Evolutionary conservation across 2,329 filamentous ascomycete genomes (phyloP).

Genomic region (Coniochaeta sp.): DNA sequence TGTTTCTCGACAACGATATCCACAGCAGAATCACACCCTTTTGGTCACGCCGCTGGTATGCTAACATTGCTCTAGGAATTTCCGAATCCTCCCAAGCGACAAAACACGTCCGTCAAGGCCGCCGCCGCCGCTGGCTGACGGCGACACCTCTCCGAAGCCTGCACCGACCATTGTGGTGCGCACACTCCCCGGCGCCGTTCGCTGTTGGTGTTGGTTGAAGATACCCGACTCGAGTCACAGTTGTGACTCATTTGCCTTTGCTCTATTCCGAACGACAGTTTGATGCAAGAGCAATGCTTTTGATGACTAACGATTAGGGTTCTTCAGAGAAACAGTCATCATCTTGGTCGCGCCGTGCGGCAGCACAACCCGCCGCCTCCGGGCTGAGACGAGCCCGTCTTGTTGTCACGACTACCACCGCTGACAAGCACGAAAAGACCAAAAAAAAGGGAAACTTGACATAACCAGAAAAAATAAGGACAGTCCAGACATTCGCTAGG

Average conservation of each 20-base stretch:
- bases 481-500: background rate
- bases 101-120: background rate
- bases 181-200: background rate
- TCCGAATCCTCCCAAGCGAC: constrained; percentile 1
- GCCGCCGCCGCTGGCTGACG: constrained; percentile 1
- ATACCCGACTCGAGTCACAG: background rate
- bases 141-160: background rate
- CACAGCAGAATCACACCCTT: background rate
- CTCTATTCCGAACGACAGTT: constrained; percentile 2
- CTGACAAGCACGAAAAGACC: background rate
- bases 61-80: background rate
- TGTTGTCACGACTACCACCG: background rate
- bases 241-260: background rate
- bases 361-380: background rate
- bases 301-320: background rate
- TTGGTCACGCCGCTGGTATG: background rate
- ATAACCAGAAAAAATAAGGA: background rate
- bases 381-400: background rate
- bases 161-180: background rate
- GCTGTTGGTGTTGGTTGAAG: background rate
- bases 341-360: background rate
- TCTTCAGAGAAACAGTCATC: background rate
- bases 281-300: background rate
- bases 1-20: background rate
- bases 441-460: background rate